Base-by-base conservation (phyloP, 257 asterid genomes). In the Penstemon davidsonii region DNA sequence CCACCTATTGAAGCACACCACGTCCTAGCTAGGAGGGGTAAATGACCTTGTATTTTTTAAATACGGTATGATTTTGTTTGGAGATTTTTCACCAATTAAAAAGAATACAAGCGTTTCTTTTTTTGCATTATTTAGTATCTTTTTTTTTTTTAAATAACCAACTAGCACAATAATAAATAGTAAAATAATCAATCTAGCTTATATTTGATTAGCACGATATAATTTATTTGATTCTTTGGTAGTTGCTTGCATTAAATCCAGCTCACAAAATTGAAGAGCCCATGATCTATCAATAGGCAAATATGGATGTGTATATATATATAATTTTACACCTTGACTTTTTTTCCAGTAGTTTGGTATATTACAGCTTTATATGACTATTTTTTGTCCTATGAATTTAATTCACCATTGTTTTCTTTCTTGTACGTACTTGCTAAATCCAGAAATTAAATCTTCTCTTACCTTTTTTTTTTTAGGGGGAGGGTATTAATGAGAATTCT, bases 291-390 rank as follows among this genome's bases (percentile, higher is more conserved):
- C 61, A 70, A 51, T 49, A 4, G 38, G 54, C 54, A 53, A 60
- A 70, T 55, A 33, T 40, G 13, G 58, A 69, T 60, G 7, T 57
- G 65, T 19, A 40, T 25, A 25, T 25, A 10, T 37, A 13, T 65
- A 33, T 63, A 5, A 42, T 10, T 15, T 10, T 60, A 6, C 40
- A 13, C 39, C 33, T n/a, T 42, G 52, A 41, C 42, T 42, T 19
- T 47, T 7, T 47, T 7, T 25, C 1, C 38, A 50, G 60, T 50
- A 39, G 40, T 11, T 64, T 64, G 69, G 47, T 49, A 50, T 49
- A 39, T 64, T 64, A 50, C 37, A 64, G 39, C 50, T 64, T 50
- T 9, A 38, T 38, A 45, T 9, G 15, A 36, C 36, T 18, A 33
- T 0, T 54, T 62, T 45, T 5, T 5, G n/a, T n/a, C n/a, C n/a